A percentile compares a stretch with the other conserved stretches of the same genome.
These are phyloP conservation scores for Nectriaceae sp. DNA, from an alignment of 2,329 filamentous ascomycete genomes.

Conservation along the genomic window DNA sequence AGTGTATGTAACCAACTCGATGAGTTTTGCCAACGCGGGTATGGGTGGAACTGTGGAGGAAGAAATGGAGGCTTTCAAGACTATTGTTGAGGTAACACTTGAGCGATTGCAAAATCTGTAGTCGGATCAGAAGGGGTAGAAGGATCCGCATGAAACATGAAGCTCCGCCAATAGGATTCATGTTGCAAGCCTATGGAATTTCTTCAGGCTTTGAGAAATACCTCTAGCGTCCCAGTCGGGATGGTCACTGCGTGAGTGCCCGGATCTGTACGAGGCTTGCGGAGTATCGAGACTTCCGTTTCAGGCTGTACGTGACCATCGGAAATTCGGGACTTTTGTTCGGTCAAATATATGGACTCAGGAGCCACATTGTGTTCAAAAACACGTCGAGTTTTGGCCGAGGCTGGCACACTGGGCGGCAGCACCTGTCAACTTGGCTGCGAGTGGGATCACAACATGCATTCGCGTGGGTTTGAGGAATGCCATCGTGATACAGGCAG, in stretches of 20 bases:
- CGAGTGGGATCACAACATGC: conserved; percentile 18
- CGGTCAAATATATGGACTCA: no score
- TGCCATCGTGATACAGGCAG: conserved; percentile 18
- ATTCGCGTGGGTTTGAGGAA: conserved; percentile 15
- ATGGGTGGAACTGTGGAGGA: conserved; percentile 85
- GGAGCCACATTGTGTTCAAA: background rate
- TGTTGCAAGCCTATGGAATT: background rate
- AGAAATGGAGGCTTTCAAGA: conserved; percentile 86
- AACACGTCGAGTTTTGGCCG: background rate
- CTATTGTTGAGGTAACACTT: conserved; percentile 68
- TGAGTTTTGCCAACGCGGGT: conserved; percentile 72
- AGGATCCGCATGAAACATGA: background rate
- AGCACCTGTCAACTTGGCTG: conserved; percentile 19
- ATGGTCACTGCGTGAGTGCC: no score
- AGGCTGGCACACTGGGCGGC: background rate
- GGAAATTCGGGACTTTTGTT: no score
- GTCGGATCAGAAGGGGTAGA: conserved; percentile 7
- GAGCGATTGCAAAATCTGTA: conserved; percentile 28
- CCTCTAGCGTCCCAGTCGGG: no score
- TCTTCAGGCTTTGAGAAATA: no score
- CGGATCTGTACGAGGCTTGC: background rate
- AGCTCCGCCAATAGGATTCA: background rate
- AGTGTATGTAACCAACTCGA: conserved; percentile 88
- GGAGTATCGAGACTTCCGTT: background rate
- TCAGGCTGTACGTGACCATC: no score